Percentiles rank a stretch among this genome's conserved stretches.
These are phyloP conservation scores for Kodamaea lidongshanica DNA, from an alignment of 805 yeast genomes.

Conservation along the genomic window DNA sequence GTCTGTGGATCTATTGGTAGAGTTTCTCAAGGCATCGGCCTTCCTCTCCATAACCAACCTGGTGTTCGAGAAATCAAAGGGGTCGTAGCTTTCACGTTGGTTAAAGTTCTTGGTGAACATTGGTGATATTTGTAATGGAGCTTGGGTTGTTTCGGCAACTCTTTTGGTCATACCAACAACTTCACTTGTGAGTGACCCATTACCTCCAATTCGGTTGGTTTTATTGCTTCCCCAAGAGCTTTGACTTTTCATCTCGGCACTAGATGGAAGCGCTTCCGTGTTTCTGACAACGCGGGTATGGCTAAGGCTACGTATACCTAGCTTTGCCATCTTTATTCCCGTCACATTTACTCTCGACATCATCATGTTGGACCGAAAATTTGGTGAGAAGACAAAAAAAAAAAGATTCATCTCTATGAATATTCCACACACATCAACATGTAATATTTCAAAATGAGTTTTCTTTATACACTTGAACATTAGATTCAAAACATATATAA, in stretches of 20 bases:
- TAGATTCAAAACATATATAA: too few species aligned
- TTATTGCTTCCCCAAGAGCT: constrained; percentile 22
- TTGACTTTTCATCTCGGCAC: constrained; percentile 26
- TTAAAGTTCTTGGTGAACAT: constrained; percentile 36
- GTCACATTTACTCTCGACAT: too few species aligned
- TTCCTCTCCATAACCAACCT: constrained; percentile 47
- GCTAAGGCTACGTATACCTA: constrained; percentile 5
- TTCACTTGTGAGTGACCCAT: constrained; percentile 20
- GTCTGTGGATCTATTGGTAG: constrained; percentile 14
- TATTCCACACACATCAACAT: too few species aligned
- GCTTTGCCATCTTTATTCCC: too few species aligned
- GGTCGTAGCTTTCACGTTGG: constrained; percentile 50
- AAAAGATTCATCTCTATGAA: too few species aligned
- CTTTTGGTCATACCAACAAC: constrained; percentile 32
- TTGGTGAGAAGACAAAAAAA: too few species aligned
- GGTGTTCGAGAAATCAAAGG: constrained; percentile 15
- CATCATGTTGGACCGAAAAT: too few species aligned
- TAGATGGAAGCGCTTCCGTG: constrained; percentile 18
- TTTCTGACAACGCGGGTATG: constrained; percentile 5
- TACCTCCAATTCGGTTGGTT: constrained; percentile 1
- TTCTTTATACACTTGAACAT: too few species aligned
- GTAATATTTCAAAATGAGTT: too few species aligned
- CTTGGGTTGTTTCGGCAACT: constrained; percentile 24
- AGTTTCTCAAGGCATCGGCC: constrained; percentile 15
- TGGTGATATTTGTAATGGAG: constrained; percentile 29